Evolutionary conservation across 805 yeast genomes (phyloP), one percentile per base, ranked within the genome.

Genomic region (Spencermartinsiella europaea): DNA sequence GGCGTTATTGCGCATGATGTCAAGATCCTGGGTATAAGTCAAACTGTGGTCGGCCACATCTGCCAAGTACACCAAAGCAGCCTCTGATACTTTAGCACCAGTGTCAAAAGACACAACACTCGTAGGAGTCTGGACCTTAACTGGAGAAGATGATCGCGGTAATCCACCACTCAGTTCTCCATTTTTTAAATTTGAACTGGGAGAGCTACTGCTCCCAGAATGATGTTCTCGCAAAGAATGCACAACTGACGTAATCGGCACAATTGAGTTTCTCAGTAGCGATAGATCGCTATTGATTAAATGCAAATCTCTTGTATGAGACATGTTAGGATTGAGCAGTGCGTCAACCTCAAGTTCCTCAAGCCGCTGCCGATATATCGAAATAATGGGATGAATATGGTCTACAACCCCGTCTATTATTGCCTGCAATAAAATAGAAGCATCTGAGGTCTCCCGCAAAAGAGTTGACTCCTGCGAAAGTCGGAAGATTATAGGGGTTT

Each of bases 11-110:
- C 72, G 63, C 83, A 79, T 79, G 17, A 72, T 69, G 42, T 75
- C 77, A 38, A 79, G 68, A 40, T 77, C 81, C 46, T 76, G 78
- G 1, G 77, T 68, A 49, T 70, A 77, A 46, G 76, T 63, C 45
- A 71, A 55, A 2, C 77, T 68, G 54, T 79, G 84, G 60, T 79
- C 84, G 5, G 72, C 69, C 12, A 79, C 78, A 64, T 79, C 83
- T 4, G 74, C 68, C 37, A 79, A 58, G 53, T 79, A 79, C 7
- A 76, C 57, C 14, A 66, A 72, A 1, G 78, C 72, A 16, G 63
- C 57, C 19, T 73, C 74, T 1, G 77, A 64, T 4, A 76, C 62
- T 27, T 65, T 61, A 1, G 55, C 46, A n/a, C 57, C 43, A 44
- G 40, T 17, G 4, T 40, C 40, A 33, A 17, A n/a, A 8, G 37